Percentiles rank a stretch among this genome's conserved stretches.
Evolutionary conservation across 2,329 filamentous ascomycete species (phyloP).

Genomic region (Neurospora sp.): DNA sequence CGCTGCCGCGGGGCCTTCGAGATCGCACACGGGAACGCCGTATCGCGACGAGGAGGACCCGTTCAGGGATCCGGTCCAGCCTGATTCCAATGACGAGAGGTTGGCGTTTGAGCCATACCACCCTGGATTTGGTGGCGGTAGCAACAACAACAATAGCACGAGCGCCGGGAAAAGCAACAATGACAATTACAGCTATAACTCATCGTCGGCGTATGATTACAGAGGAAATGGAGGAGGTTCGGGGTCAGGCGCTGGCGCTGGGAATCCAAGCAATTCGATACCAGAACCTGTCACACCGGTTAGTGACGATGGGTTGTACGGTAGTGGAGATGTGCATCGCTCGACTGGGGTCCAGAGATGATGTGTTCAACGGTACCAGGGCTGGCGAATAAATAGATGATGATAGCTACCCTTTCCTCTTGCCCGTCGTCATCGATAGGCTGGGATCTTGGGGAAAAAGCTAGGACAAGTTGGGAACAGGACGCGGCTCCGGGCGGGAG

Average conservation of each 20-base stretch:
- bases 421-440: neutral
- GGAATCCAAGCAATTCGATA: neutral
- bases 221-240: neutral
- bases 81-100: constrained; percentile 12
- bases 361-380: neutral
- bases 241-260: neutral
- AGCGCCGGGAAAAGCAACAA: neutral
- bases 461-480: neutral
- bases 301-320: constrained; percentile 1
- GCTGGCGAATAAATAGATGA: neutral
- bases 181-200: neutral
- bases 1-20: constrained; percentile 9
- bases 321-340: neutral
- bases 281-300: constrained; percentile 4
- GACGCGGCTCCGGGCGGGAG: neutral
- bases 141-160: constrained; percentile 6
- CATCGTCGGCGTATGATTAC: neutral
- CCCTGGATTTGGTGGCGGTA: constrained; percentile 19
- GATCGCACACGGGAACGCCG: constrained; percentile 10
- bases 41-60: constrained; percentile 21
- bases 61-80: constrained; percentile 24
- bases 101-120: constrained; percentile 25
- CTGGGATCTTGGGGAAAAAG: neutral
- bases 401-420: neutral
- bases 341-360: neutral